These are phyloP conservation scores for Russula brevipes DNA, from an alignment of 768 basidiomycete species.

Conservation along the genomic window DNA sequence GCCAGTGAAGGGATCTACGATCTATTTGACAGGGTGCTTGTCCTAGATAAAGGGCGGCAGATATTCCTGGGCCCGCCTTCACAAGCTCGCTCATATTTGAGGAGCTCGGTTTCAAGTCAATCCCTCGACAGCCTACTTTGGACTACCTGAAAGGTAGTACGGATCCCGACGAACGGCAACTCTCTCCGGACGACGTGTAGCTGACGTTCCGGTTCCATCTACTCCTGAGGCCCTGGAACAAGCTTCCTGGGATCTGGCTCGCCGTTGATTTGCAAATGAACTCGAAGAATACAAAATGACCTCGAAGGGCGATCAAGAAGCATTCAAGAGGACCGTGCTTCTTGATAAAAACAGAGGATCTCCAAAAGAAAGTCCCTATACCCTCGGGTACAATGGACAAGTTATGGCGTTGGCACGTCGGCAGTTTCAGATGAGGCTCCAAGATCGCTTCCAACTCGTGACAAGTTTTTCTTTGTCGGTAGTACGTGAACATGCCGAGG, in stretches of 20 bases:
- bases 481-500: slow-evolving; percentile 37
- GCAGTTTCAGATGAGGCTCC: slow-evolving; percentile 67
- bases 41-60: slow-evolving; percentile 75
- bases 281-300: slow-evolving; percentile 49
- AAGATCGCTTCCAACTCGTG: slow-evolving; percentile 72
- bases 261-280: slow-evolving; percentile 40
- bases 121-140: slow-evolving; percentile 78
- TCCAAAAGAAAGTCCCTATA: slow-evolving; percentile 76
- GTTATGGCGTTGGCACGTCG: slow-evolving; percentile 63
- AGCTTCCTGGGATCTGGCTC: slow-evolving; percentile 51
- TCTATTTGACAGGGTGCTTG: slow-evolving; percentile 82
- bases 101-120: slow-evolving; percentile 61
- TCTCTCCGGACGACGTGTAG: slow-evolving; percentile 51
- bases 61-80: slow-evolving; percentile 74
- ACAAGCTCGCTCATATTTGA: slow-evolving; percentile 79
- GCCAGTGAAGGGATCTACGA: slow-evolving; percentile 76
- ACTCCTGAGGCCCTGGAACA: slow-evolving; percentile 62
- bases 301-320: slow-evolving; percentile 61
- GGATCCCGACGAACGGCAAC: slow-evolving; percentile 77
- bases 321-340: slow-evolving; percentile 67
- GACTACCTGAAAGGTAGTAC: slow-evolving; percentile 83
- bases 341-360: slow-evolving; percentile 76
- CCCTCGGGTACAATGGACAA: slow-evolving; percentile 71
- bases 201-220: slow-evolving; percentile 62
- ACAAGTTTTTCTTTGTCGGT: slow-evolving; percentile 62